These are phyloP conservation scores for Athelia sp. DNA, from an alignment of 1,284 basidiomycete species.

Conservation along the genomic window DNA sequence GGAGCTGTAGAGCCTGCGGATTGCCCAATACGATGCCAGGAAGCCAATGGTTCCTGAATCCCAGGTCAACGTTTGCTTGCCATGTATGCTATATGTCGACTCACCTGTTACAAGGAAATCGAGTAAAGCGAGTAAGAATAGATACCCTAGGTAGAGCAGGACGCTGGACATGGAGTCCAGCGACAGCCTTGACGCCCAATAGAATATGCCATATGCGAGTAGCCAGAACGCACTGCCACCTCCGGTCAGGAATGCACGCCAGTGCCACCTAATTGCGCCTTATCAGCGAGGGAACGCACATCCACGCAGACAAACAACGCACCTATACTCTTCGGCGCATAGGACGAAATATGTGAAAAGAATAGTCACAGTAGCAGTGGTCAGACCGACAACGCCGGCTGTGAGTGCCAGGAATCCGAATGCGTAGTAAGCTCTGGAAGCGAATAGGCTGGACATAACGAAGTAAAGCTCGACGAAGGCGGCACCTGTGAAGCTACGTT, in stretches of 20 bases:
- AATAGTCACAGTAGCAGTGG: slow-evolving; percentile 87
- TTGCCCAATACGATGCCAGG: slow-evolving; percentile 83
- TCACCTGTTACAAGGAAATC: slow-evolving; percentile 87
- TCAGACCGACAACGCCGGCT: slow-evolving; percentile 78
- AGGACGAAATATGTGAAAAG: slow-evolving; percentile 91
- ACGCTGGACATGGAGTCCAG: slow-evolving; percentile 83
- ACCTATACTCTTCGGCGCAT: slow-evolving; percentile 95
- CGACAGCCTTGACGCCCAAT: slow-evolving; percentile 84
- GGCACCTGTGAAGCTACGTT: slow-evolving; percentile 49
- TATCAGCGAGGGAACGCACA: slow-evolving; percentile 2
- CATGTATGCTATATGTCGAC: slow-evolving; percentile 14
- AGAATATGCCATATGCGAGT: slow-evolving; percentile 79
- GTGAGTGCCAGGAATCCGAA: slow-evolving; percentile 95
- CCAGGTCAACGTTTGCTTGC: background rate
- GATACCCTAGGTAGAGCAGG: slow-evolving; percentile 88
- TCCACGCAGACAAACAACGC: slow-evolving; percentile 13
- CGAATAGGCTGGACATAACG: slow-evolving; percentile 90
- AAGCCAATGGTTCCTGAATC: slow-evolving; percentile 76
- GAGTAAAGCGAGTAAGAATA: slow-evolving; percentile 78
- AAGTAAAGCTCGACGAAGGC: slow-evolving; percentile 97
- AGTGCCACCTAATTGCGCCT: slow-evolving; percentile 74
- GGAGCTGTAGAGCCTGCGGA: slow-evolving; percentile 75
- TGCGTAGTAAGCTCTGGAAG: slow-evolving; percentile 91
- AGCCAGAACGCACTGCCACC: slow-evolving; percentile 95
- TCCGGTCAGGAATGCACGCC: slow-evolving; percentile 92